Conservation (phyloP, 768 basidiomycete genomes). For the Amanita rimosa region DNA sequence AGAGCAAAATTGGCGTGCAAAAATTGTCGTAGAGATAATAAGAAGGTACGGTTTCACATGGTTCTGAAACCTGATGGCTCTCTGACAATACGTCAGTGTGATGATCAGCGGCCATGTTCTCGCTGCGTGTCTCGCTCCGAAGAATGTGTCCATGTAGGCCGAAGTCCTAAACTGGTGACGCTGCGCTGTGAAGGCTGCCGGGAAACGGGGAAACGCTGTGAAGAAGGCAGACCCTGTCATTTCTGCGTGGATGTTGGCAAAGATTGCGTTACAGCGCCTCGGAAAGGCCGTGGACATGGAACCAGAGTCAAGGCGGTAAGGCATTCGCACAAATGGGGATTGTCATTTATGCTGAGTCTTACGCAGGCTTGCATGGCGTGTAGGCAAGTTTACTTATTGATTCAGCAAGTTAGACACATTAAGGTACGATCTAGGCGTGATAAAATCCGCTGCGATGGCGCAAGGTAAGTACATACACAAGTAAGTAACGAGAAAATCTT, state of each 20-base stretch:
- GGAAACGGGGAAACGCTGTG: slow-evolving; percentile 44
- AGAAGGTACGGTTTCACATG: slow-evolving; percentile 32
- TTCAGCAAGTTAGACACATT: slow-evolving; percentile 4
- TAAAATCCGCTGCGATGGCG: slow-evolving; percentile 52
- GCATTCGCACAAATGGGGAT: slow-evolving; percentile 4
- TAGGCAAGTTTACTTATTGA: slow-evolving; percentile 30
- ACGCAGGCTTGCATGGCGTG: slow-evolving; percentile 47
- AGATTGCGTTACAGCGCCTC: slow-evolving; percentile 36
- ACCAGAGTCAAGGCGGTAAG: slow-evolving; percentile 51
- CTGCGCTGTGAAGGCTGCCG: slow-evolving; percentile 50
- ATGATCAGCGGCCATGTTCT: slow-evolving; percentile 50
- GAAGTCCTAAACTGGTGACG: slow-evolving; percentile 46
- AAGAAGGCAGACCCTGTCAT: slow-evolving; percentile 45
- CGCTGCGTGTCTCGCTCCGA: slow-evolving; percentile 44
- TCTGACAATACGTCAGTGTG: slow-evolving; percentile 30
- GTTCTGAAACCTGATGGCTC: slow-evolving; percentile 2
- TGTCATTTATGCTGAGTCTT: slow-evolving; percentile 8
- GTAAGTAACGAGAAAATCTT: slow-evolving; percentile 8
- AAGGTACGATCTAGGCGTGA: slow-evolving; percentile 30
- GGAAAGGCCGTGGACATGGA: slow-evolving; percentile 48
- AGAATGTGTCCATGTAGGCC: slow-evolving; percentile 44
- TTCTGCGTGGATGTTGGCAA: slow-evolving; percentile 35
- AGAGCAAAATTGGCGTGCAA: slow-evolving; percentile 50
- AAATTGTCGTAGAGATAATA: slow-evolving; percentile 52
- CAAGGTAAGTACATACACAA: slow-evolving; percentile 24